phyloP scores from a whole-genome alignment of 768 basidiomycete genomes.

The Mrakia blollopis region DNA sequence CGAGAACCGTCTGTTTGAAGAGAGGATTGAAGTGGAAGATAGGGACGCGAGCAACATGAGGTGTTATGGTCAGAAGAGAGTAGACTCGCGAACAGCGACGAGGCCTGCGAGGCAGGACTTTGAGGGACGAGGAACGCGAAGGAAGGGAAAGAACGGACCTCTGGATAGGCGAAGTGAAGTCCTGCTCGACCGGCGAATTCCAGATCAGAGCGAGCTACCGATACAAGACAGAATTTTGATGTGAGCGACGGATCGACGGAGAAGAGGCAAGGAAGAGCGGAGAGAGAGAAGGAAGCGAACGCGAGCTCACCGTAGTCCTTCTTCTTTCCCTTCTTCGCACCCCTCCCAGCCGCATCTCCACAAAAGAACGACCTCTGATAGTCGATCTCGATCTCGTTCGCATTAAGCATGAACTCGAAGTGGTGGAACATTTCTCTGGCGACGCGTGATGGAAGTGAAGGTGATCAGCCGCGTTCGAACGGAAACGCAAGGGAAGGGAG shows the following conservation, averaged over 20 bases:
- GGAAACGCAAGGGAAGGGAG: neutral
- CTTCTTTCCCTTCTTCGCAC: neutral
- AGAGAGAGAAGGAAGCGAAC: too few species aligned
- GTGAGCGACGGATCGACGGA: neutral
- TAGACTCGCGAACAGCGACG: neutral
- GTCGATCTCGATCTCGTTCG: neutral
- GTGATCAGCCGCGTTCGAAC: neutral
- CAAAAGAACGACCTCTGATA: constrained; percentile 1
- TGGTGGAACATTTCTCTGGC: neutral
- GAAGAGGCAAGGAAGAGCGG: neutral
- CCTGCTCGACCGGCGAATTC: neutral
- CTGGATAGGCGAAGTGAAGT: neutral
- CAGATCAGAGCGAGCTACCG: neutral
- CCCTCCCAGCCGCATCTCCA: neutral
- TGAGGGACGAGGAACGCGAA: neutral
- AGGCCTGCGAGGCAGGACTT: too few species aligned
- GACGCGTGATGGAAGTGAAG: neutral
- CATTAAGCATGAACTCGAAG: neutral
- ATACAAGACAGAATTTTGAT: neutral
- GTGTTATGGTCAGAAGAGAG: neutral
- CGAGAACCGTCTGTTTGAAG: neutral
- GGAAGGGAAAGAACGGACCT: neutral
- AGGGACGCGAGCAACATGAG: neutral
- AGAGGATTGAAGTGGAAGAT: neutral
- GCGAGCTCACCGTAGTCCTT: neutral